phyloP scores from a whole-genome alignment of 192 early-diverging fungal species.

The Entrophospora sp. region DNA sequence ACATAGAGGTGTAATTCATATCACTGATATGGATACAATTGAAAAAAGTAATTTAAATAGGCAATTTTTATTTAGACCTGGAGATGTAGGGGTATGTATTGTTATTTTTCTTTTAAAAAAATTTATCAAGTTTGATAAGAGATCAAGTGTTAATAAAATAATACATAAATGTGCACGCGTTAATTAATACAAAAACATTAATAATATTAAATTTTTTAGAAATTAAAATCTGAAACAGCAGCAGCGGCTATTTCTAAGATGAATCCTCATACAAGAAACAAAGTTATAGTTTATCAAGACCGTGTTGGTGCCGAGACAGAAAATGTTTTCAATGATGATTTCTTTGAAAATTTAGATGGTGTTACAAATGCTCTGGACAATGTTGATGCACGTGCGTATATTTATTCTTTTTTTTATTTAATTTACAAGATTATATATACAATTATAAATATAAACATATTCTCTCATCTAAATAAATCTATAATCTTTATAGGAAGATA shows the following conservation, averaged over 20 bases:
- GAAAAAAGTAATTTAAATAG: slow-evolving; percentile 99
- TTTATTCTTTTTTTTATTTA: too few species aligned
- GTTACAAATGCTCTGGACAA: slow-evolving; percentile 99
- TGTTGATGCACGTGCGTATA: slow-evolving; percentile 81
- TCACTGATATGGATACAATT: slow-evolving; percentile 99
- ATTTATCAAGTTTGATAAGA: too few species aligned
- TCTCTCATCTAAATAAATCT: neutral
- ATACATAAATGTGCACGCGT: too few species aligned
- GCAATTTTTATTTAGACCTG: slow-evolving; percentile 94
- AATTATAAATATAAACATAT: too few species aligned
- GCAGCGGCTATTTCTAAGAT: slow-evolving; percentile 78
- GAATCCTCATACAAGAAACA: slow-evolving; percentile 76
- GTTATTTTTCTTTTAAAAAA: neutral
- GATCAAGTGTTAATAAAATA: too few species aligned
- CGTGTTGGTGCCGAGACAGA: slow-evolving; percentile 94
- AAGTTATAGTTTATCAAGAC: slow-evolving; percentile 75
- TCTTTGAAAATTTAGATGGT: slow-evolving; percentile 80
- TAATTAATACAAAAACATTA: neutral
- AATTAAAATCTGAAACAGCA: slow-evolving; percentile 90
- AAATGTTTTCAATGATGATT: slow-evolving; percentile 42
- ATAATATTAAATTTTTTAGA: slow-evolving; percentile 32
- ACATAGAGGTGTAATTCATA: slow-evolving; percentile 65
- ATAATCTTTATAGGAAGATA: slow-evolving; percentile 44
- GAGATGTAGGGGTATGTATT: slow-evolving; percentile 59
- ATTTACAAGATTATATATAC: too few species aligned